Base-by-base conservation (phyloP, 345 rosid species). In the Boechera stricta region DNA sequence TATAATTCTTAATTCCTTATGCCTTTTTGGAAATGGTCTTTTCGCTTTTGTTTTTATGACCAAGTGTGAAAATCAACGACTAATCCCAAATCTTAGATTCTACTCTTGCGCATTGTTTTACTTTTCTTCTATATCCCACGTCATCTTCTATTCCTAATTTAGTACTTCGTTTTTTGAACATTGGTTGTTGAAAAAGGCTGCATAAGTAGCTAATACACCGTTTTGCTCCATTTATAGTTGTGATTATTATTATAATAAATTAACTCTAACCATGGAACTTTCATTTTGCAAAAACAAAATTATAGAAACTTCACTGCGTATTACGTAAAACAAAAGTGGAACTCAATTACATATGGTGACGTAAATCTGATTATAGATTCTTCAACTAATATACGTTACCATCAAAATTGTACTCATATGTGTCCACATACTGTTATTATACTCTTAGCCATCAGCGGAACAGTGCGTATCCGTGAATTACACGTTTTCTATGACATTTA, bases 61-160 rank as follows among this genome's bases (percentile, higher is more conserved):
- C 68, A 64, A 36, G 55, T 78, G 36, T 78, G 77, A 39, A 78
- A 66, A 77, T 64, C 72, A 64, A 77, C n/a, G 72, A 64, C 72
- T 71, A 55, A 36, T 64, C 77, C 48, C 29, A 66, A 58, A 38
- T 36, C 15, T 15, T 57, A 16, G 10, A 47, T 55, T 56, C 60
- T 64, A 64, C 28, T 48, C 29, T 18, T 33, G 21, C 9, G 5
- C 63, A 26, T 26, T 58, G 16, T 57, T 71, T 58, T 56, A 78
- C 68, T 58, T 78, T 71, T 72, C 77, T 47, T 71, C n/a, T 1
- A 52, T 29, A 59, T 69, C 4, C 45, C 18, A 53, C 7, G 32
- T 62, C 35, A 21, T 32, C 11, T 41, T 65, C 5, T 58, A 41
- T 52, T 61, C 9, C 69, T 29, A 12, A 60, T 18, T 51, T 74